These are phyloP conservation scores for Acacia pycnantha DNA, from an alignment of 331 rosid species.

Conservation along the genomic window DNA sequence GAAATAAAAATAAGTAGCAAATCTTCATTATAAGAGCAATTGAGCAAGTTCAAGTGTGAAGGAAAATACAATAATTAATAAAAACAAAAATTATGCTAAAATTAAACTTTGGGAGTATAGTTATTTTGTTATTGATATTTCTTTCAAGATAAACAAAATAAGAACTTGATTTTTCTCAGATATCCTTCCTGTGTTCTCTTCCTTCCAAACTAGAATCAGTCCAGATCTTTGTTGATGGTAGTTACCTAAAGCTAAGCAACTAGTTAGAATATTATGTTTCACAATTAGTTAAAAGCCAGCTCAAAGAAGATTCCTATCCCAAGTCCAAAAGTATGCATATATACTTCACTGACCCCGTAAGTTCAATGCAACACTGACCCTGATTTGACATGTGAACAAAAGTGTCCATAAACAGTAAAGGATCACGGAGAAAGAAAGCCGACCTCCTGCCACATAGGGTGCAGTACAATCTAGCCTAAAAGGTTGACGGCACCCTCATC, in stretches of 20 bases:
- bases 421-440: conserved; percentile 58
- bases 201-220: conserved; percentile 16
- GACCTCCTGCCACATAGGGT: conserved; percentile 85
- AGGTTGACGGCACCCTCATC: conserved; percentile 55
- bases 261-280: not conserved
- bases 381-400: conserved; percentile 42
- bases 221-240: not conserved
- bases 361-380: conserved; percentile 40
- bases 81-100: not conserved
- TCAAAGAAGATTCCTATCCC: not conserved
- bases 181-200: not conserved
- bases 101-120: not conserved
- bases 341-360: conserved; percentile 30
- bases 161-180: not conserved
- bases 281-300: not conserved
- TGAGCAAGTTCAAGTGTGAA: conserved; percentile 11
- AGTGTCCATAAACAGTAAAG: conserved; percentile 41
- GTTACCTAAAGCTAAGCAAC: conserved; percentile 20
- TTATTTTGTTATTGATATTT: not conserved
- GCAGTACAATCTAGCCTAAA: conserved; percentile 75
- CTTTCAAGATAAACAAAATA: not conserved
- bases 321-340: not conserved
- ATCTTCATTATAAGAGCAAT: conserved; percentile 4
- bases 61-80: not conserved
- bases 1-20: not conserved